Conservation (phyloP, 768 basidiomycete genomes). For the Kwoniella sp. region DNA sequence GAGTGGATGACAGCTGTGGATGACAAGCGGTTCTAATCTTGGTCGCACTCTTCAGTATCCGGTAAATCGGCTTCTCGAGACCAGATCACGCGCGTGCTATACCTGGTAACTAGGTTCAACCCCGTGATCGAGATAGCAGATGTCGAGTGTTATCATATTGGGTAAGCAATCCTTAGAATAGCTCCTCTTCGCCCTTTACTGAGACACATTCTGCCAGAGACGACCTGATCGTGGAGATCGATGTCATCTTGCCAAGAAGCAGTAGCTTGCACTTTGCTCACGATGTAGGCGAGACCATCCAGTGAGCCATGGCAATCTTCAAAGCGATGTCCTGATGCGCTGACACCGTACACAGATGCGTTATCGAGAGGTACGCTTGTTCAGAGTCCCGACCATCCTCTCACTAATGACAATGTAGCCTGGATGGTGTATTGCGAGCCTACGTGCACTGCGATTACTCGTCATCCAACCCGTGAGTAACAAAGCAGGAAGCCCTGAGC, state of each 20-base stretch:
- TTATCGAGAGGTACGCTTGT: constrained; percentile 25
- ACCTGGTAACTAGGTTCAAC: constrained; percentile 52
- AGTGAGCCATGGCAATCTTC: constrained; percentile 28
- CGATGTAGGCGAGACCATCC: constrained; percentile 49
- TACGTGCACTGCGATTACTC: constrained; percentile 49
- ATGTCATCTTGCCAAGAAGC: constrained; percentile 41
- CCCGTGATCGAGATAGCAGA: constrained; percentile 49
- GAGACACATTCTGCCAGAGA: constrained; percentile 11
- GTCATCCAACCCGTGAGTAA: constrained; percentile 31
- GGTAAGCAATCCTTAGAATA: constrained; percentile 33
- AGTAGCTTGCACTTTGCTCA: constrained; percentile 49
- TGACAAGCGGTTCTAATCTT: constrained; percentile 1
- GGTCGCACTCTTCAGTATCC: constrained; percentile 29
- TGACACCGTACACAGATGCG: constrained; percentile 21
- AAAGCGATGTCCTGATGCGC: not conserved
- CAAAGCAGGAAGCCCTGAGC: not conserved
- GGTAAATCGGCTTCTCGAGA: constrained; percentile 38
- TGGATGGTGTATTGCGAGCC: constrained; percentile 48
- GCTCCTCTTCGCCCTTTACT: constrained; percentile 7
- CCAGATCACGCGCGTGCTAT: constrained; percentile 47
- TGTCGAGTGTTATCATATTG: constrained; percentile 51
- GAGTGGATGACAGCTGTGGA: constrained; percentile 8
- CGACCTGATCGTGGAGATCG: constrained; percentile 41
- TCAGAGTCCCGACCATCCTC: too few species aligned
- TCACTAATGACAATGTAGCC: too few species aligned